phyloP scores from a whole-genome alignment of 129 eudicot genomes.

The Helianthus annuus region DNA sequence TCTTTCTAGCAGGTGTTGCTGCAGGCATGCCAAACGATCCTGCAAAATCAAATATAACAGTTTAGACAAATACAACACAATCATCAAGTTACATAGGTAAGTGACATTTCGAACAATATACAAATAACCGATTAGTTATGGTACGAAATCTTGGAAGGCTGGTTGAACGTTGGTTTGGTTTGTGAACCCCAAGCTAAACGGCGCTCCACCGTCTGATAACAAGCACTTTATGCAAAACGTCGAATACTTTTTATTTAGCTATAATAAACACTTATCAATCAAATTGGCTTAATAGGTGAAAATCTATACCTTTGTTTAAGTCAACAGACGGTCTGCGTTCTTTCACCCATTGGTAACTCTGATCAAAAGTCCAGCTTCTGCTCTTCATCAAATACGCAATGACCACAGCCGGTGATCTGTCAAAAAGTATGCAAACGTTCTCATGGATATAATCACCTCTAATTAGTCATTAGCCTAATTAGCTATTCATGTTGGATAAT shows the following conservation, averaged over 20 bases:
- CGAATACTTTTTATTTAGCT: neutral
- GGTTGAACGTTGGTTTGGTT: conserved; percentile 41
- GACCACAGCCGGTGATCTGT: conserved; percentile 92
- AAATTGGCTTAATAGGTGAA: neutral
- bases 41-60: conserved; percentile 35
- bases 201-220: conserved; percentile 39
- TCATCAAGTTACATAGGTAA: neutral
- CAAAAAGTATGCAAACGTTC: conserved; percentile 1
- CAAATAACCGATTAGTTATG: neutral
- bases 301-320: conserved; percentile 55
- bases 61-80: conserved; percentile 11
- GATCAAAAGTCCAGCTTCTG: conserved; percentile 84
- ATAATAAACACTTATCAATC: neutral
- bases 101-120: neutral
- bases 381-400: conserved; percentile 88
- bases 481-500: too few relatives aligned
- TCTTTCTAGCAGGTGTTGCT: conserved; percentile 60
- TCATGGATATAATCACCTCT: neutral
- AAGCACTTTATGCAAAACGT: neutral
- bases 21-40: conserved; percentile 65
- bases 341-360: conserved; percentile 98
- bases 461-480: too few relatives aligned
- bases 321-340: conserved; percentile 81
- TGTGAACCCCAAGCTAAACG: conserved; percentile 70
- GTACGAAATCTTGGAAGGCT: conserved; percentile 60